Evolutionary conservation across 345 rosid genomes (phyloP).

Genomic region (Bruguiera sexangula): DNA sequence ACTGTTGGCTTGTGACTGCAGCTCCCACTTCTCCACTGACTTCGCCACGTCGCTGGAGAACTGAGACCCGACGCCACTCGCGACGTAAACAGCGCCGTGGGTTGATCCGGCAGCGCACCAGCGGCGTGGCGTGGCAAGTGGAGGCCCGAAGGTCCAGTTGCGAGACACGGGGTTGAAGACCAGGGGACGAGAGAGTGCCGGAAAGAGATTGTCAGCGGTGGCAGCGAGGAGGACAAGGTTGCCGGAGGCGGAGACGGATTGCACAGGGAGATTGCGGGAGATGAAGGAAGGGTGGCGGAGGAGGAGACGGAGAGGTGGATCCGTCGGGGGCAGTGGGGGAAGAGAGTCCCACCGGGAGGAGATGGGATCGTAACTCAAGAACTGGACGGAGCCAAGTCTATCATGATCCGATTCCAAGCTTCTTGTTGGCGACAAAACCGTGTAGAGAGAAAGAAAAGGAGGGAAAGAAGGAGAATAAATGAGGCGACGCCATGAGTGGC

Average conservation of each 20-base stretch:
- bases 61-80: constrained; percentile 42
- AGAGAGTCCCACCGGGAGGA: constrained; percentile 39
- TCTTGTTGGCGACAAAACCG: constrained; percentile 30
- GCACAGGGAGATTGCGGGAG: constrained; percentile 43
- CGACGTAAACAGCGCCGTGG: constrained; percentile 27
- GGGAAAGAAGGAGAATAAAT: constrained; percentile 48
- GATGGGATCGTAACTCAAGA: constrained; percentile 42
- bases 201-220: constrained; percentile 33
- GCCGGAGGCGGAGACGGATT: constrained; percentile 38
- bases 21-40: constrained; percentile 42
- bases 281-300: constrained; percentile 48
- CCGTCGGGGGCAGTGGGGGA: constrained; percentile 35
- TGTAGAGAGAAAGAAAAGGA: constrained; percentile 44
- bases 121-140: constrained; percentile 39
- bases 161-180: constrained; percentile 37
- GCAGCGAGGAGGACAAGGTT: constrained; percentile 44
- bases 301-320: constrained; percentile 39
- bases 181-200: constrained; percentile 43
- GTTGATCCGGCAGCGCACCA: constrained; percentile 49
- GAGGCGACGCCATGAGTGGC: constrained; percentile 53
- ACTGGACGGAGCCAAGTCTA: constrained; percentile 16
- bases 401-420: neutral
- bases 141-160: constrained; percentile 41
- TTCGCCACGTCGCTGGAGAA: constrained; percentile 40
- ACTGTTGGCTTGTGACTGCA: neutral